A percentile compares a stretch with the other conserved stretches of the same genome.
phyloP scores from a whole-genome alignment of 1,284 basidiomycete genomes.

The Malassezia obtusa region DNA sequence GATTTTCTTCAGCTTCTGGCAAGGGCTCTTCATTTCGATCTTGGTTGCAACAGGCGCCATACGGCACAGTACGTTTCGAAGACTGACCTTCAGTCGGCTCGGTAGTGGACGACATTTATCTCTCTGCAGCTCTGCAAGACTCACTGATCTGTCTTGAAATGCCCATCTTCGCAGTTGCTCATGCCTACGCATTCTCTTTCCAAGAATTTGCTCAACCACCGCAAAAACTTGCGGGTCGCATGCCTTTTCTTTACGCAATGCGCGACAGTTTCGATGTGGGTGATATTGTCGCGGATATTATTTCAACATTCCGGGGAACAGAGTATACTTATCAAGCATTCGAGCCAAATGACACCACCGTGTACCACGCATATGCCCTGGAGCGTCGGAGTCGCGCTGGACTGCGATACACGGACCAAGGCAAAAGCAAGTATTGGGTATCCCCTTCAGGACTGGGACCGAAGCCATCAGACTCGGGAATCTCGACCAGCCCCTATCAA shows the following conservation, averaged over 20 bases:
- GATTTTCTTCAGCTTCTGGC: constrained; percentile 97
- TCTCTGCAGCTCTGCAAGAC: constrained; percentile 41
- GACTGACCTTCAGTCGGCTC: constrained; percentile 49
- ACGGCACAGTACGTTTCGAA: constrained; percentile 51
- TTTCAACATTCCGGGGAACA: constrained; percentile 70
- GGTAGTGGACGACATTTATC: constrained; percentile 68
- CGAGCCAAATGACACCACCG: constrained; percentile 82
- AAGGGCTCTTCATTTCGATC: constrained; percentile 68
- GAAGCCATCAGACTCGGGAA: background rate
- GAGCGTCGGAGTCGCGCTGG: constrained; percentile 52
- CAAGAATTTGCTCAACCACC: constrained; percentile 37
- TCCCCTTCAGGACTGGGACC: constrained; percentile 33
- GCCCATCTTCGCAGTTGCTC: constrained; percentile 90
- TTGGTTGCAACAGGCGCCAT: constrained; percentile 74
- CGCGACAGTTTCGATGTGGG: constrained; percentile 63
- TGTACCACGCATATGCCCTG: constrained; percentile 55
- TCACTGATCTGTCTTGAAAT: constrained; percentile 78
- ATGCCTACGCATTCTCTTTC: constrained; percentile 67
- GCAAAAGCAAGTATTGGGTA: constrained; percentile 55
- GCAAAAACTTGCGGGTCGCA: constrained; percentile 27
- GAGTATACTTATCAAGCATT: constrained; percentile 92
- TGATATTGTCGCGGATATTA: constrained; percentile 78
- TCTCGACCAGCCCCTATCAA: background rate
- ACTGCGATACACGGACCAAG: constrained; percentile 76
- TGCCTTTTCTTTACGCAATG: constrained; percentile 57